These are phyloP conservation scores for Malus hybrid DNA, from an alignment of 331 rosid species.

Conservation along the genomic window DNA sequence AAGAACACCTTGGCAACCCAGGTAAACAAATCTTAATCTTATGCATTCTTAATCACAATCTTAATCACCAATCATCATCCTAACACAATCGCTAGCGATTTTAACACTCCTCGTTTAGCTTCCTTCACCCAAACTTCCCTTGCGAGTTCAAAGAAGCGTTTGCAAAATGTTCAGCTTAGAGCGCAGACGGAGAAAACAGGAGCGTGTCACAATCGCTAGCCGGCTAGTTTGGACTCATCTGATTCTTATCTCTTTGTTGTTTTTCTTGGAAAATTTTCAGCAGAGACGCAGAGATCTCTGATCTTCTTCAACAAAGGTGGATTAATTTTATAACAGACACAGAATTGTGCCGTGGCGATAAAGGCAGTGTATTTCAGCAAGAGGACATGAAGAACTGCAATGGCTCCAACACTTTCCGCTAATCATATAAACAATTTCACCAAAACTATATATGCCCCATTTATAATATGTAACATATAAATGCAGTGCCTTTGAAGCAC, in stretches of 20 bases:
- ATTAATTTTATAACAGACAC: conserved; percentile 50
- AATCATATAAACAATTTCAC: background rate
- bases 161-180: no score
- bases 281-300: conserved; percentile 65
- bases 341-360: conserved; percentile 35
- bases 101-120: no score
- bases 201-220: no score
- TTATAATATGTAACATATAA: conserved; percentile 7
- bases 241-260: background rate
- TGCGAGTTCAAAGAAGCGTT: no score
- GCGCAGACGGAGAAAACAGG: no score
- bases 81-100: background rate
- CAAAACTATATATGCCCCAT: background rate
- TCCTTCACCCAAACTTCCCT: no score
- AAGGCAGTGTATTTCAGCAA: conserved; percentile 32
- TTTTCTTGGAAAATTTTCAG: conserved; percentile 12
- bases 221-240: conserved; percentile 7
- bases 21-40: conserved; percentile 28
- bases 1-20: conserved; percentile 31
- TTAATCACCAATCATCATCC: no score
- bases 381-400: conserved; percentile 44
- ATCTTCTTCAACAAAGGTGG: conserved; percentile 57
- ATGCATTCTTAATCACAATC: background rate
- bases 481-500: conserved; percentile 20
- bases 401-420: conserved; percentile 48